Base-by-base conservation (phyloP, 2,329 filamentous ascomycete species). In the Ophiostoma perfectum region DNA sequence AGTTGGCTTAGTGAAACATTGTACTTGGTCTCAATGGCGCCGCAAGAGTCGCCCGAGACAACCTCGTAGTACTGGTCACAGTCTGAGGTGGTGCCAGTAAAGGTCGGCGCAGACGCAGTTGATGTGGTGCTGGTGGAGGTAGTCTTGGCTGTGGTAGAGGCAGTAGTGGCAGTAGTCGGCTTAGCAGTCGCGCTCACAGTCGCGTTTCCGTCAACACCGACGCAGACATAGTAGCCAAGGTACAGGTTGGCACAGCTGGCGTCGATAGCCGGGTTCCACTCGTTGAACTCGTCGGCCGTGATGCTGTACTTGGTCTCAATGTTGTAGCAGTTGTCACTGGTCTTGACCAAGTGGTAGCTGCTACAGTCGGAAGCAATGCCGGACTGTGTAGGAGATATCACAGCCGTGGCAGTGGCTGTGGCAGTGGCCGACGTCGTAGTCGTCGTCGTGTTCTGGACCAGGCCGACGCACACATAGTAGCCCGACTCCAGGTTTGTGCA, bases 351-450 rank as follows among this genome's bases (percentile, higher is more conserved):
- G 69, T 72, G 64, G 58, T 65, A 70, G 2, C 60, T 52, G 52
- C 66, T 68, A 65, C 70, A 71, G 66, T 70, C 66, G 65, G 47
- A 8, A 7, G 49, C 62, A 5, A 68, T 64, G 52, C 66, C 68
- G 1, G 69, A 39, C 70, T 68, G 68, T 11, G 65, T 65, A 0
- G 70, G 68, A 45, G 66, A 67, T 18, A 55, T 55, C 3, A 9
- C 49, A 11, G 3, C 49, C 8, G 49, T 52, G 38, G 67, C 8
- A 4, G 62, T 44, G 11, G 67, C 14, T 2, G 62, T 44, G 11
- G 47, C 36, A 27, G 47, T 65, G 4, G 66, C 12, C 36, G 66
- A 47, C 36, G 47, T 55, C n/a, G 42, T 47, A 4, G 64, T 18
- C 38, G 52, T 44, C 7, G 63, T 55, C 3, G 67, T 62, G 52